Percentiles rank a stretch among this genome's conserved stretches.
phyloP scores from a whole-genome alignment of 495 filamentous ascomycete genomes.

The Rusavskia elegans region DNA sequence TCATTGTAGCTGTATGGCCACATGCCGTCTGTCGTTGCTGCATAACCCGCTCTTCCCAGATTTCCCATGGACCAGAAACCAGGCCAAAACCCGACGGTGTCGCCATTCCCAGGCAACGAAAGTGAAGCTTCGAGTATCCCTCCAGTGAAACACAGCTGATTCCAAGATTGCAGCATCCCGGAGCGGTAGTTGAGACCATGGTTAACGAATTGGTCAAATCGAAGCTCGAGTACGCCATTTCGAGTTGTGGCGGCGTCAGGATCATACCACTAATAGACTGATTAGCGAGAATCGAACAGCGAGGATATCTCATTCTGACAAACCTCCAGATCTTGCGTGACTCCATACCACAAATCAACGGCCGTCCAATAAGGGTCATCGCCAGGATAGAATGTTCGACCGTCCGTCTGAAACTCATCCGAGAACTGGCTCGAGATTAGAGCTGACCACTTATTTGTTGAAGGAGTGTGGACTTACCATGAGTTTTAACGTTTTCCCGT shows the following conservation, averaged over 20 bases:
- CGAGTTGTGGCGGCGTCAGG: constrained; percentile 57
- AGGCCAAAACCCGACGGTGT: constrained; percentile 60
- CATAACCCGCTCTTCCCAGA: constrained; percentile 52
- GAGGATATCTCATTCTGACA: neutral
- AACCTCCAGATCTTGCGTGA: constrained; percentile 58
- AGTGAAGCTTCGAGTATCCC: constrained; percentile 63
- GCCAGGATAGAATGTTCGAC: constrained; percentile 56
- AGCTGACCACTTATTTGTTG: neutral
- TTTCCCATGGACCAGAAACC: constrained; percentile 76
- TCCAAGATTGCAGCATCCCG: constrained; percentile 75
- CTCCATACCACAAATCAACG: constrained; percentile 68
- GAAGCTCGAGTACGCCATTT: constrained; percentile 49
- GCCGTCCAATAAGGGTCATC: constrained; percentile 61
- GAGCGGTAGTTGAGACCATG: constrained; percentile 58
- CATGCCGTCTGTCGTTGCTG: constrained; percentile 54
- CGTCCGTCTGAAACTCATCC: constrained; percentile 60
- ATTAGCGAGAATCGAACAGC: constrained; percentile 1
- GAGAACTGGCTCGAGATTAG: constrained; percentile 38
- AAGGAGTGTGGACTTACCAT: constrained; percentile 30
- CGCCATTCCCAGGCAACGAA: constrained; percentile 55
- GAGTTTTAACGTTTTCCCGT: constrained; percentile 47
- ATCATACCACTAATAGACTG: constrained; percentile 51
- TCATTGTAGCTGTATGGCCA: constrained; percentile 70
- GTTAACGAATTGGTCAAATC: constrained; percentile 51
- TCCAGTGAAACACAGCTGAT: constrained; percentile 63